Conservation (phyloP, 768 basidiomycete species). For the Rossbeevera mucosa region DNA sequence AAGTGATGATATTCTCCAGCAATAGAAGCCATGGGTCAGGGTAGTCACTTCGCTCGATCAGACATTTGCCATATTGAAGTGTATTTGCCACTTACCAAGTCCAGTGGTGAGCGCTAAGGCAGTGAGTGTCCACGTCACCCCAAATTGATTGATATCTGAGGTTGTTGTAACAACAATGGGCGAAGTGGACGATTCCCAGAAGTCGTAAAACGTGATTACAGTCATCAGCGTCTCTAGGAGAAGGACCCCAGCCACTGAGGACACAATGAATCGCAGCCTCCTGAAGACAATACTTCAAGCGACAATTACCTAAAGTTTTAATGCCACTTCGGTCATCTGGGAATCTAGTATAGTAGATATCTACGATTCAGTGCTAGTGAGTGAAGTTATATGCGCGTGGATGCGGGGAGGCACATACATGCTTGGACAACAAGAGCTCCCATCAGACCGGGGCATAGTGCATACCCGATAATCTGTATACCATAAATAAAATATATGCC, state of each 20-base stretch:
- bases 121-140: neutral
- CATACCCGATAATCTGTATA: neutral
- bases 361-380: neutral
- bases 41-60: neutral
- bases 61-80: neutral
- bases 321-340: neutral
- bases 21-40: constrained; percentile 17
- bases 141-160: neutral
- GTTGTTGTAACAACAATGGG: neutral
- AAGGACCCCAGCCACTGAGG: constrained; percentile 10
- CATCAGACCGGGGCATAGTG: neutral
- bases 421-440: neutral
- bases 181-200: constrained; percentile 1
- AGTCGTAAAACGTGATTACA: constrained; percentile 7
- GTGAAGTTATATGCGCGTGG: neutral
- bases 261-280: neutral
- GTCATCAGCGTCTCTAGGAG: constrained; percentile 17
- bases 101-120: constrained; percentile 6
- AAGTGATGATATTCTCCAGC: constrained; percentile 20
- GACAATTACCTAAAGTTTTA: neutral
- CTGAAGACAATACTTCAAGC: neutral
- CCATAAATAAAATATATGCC: neutral
- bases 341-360: neutral
- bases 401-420: neutral
- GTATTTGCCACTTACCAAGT: constrained; percentile 16